Base-by-base conservation (phyloP, 768 basidiomycete species). In the Serendipita sp. region DNA sequence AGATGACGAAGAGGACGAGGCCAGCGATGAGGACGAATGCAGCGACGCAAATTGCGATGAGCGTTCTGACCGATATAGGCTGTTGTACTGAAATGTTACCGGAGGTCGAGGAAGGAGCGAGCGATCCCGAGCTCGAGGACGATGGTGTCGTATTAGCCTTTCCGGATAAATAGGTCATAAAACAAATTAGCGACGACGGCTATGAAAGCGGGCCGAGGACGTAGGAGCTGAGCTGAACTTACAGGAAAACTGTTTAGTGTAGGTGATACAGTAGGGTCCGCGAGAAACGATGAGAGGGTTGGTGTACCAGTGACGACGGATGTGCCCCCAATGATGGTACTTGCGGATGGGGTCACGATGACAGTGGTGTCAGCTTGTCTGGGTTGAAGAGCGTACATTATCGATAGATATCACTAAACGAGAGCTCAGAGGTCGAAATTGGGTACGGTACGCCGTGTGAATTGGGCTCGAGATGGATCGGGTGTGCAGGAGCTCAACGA, bases 1-100 rank as follows among this genome's bases (percentile, higher is more conserved):
- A 58, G 17, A 58, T 28, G 53, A 58, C 53, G 53, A 58, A 58
- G 53, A 58, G 24, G 53, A 58, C 53, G 24, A 58, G 30, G 26
- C 53, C 53, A 26, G 53, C 53, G 53, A 58, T n/a, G 20, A 58
- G 53, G 2, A 48, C 26, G 2, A 26, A 58, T 1, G 24, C 53
- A n/a, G 30, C 53, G 17, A 26, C 53, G 30, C 53, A 58, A 31
- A 58, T 34, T n/a, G 53, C 53, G 30, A 48, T n/a, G 53, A 58
- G 53, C 2, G 53, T 58, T 11, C 53, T 28, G 33, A 58, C 53
- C 2, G 53, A 34, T 5, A 58, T 58, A 4, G 53, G 53, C 26
- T 50, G 45, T 28, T 50, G 45, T 9, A 22, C 45, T 58, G 53
- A 58, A 33, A 26, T 58, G 53, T 58, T 24, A 48, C 45, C 26